Percentiles rank a stretch among this genome's conserved stretches.
phyloP scores from a whole-genome alignment of 495 filamentous ascomycete species.

The Hypomontagnella monticulosa region DNA sequence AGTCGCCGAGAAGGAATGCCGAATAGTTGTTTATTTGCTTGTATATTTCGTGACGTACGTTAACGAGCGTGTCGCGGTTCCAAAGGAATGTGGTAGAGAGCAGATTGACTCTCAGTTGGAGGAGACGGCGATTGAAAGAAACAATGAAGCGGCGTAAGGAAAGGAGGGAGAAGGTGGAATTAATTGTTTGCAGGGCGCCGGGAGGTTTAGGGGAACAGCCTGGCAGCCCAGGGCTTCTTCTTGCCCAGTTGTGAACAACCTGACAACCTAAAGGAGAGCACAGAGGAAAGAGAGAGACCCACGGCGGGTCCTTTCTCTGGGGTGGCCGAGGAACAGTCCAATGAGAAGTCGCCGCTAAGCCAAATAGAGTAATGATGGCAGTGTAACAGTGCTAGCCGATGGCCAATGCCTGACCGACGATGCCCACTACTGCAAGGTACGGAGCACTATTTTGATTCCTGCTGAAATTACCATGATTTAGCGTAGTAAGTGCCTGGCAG shows the following conservation, averaged over 20 bases:
- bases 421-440: conserved; percentile 42
- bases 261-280: conserved; percentile 3
- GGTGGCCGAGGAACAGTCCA: conserved; percentile 19
- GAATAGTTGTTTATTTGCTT: conserved; percentile 31
- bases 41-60: conserved; percentile 30
- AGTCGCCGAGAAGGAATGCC: conserved; percentile 25
- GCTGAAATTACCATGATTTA: conserved; percentile 37
- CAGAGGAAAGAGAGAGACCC: neutral
- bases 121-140: conserved; percentile 48
- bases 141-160: conserved; percentile 49
- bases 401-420: conserved; percentile 35
- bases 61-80: conserved; percentile 50
- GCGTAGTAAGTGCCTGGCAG: conserved; percentile 31
- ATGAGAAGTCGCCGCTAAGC: conserved; percentile 14
- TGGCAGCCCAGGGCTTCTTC: conserved; percentile 26
- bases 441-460: conserved; percentile 38
- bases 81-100: conserved; percentile 71
- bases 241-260: conserved; percentile 8
- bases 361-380: conserved; percentile 20
- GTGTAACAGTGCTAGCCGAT: conserved; percentile 14
- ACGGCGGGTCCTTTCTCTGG: conserved; percentile 33
- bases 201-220: conserved; percentile 33
- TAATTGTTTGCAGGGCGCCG: conserved; percentile 38
- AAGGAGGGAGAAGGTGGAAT: conserved; percentile 42
- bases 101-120: conserved; percentile 60